Conservation (phyloP, 495 filamentous ascomycete genomes). For the Viridothelium virens region DNA sequence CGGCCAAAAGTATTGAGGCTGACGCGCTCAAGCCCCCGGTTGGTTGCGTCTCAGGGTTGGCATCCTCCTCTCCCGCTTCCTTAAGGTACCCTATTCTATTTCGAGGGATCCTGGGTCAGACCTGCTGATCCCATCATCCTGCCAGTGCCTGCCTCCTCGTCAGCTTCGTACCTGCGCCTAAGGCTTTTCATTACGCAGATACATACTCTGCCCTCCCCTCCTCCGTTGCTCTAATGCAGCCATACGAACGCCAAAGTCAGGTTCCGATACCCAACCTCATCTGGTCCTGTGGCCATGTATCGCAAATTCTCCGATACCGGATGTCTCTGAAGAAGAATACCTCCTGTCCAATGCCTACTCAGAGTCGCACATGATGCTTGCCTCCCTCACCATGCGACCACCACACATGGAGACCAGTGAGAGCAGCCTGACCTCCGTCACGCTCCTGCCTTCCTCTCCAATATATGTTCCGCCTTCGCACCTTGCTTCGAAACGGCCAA, state of each 20-base stretch:
- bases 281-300: not conserved
- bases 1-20: conserved; percentile 1
- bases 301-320: not conserved
- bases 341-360: not conserved
- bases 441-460: conserved; percentile 31
- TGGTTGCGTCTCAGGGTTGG: conserved; percentile 8
- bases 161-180: conserved; percentile 11
- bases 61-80: conserved; percentile 21
- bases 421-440: conserved; percentile 30
- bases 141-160: not conserved
- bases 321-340: conserved; percentile 10
- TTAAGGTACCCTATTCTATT: not conserved
- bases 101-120: not conserved
- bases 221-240: conserved; percentile 1
- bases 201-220: conserved; percentile 2
- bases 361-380: conserved; percentile 21
- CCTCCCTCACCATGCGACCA: conserved; percentile 21
- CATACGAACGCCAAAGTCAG: not conserved
- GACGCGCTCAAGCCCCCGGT: not conserved
- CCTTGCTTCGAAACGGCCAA: conserved; percentile 54
- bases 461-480: conserved; percentile 32
- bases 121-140: conserved; percentile 11
- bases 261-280: not conserved
- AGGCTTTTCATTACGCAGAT: not conserved
- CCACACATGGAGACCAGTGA: conserved; percentile 26